Evolutionary conservation across 2,329 filamentous ascomycete species (phyloP), one percentile per base, ranked within the genome.

Genomic region (Hypoxylon sp.): DNA sequence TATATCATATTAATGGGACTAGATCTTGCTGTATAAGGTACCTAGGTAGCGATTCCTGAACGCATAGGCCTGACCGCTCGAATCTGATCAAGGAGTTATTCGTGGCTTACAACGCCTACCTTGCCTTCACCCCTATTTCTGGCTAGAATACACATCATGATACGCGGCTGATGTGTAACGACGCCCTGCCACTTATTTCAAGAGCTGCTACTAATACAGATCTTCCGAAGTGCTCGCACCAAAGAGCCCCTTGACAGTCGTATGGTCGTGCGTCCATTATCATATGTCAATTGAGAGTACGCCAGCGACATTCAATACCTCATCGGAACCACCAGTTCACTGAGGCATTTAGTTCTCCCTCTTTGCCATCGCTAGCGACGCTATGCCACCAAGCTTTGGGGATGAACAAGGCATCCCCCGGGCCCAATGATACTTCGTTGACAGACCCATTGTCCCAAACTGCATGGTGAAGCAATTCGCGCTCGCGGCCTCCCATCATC

Each of bases 331-430:
- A 94, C 91, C 92, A 94, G 75, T 96, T 95, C 61, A 87, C 88
- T 25, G 81, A 82, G 10, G 74, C 75, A 58, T 79, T 81, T 55
- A 83, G 72, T 48, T 66, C 70, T 3, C 82, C 79, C 1, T 78
- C 74, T 0, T 67, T 73, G 1, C 87, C 88, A 49, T 85, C 74
- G 41, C 92, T 91, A 75, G 86, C 89, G 60, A 97, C 87, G 76
- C 91, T 93, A 84, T 97, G 93, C 93, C 93, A 97, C 92, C 93
- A 96, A 1, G 91, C 91, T 65, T 88, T 87, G 0, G 93, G 93
- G 38, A 97, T 93, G 77, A 93, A 96, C 7, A 97, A 75, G 0
- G 86, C 89, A 80, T 96, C 91, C 0, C 91, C 92, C 3, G 87
- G 82, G 0, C 81, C 78, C 13, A 98, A 76, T 3, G 80, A 76